Base-by-base conservation (phyloP, 331 rosid species). In the Arachis monticola region DNA sequence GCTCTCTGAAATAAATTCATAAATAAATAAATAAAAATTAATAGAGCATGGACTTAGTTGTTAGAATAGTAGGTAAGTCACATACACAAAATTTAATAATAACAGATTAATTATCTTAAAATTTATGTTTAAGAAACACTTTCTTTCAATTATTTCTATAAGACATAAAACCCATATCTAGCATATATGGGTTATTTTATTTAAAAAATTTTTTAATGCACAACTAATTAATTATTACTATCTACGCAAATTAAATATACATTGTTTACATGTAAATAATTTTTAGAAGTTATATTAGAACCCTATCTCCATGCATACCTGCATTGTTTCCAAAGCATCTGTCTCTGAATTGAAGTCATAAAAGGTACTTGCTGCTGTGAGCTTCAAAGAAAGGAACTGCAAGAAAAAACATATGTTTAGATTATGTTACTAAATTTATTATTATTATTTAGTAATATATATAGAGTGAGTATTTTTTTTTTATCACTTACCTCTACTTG, bases 331-430 rank as follows among this genome's bases (percentile, higher is more conserved):
- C 51, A 86, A 70, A 47, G 56, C 88, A 75, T 88, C 95, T 71
- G 88, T 77, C 75, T 90, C 93, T 47, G 93, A 88, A 81, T 88
- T 92, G 86, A 90, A 92, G 81, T 92, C 97, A 64, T 92, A 85
- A 71, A 75, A 92, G 56, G 83, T 72, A 66, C 96, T 94, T 13
- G 97, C 99, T 59, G 97, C 96, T n/a, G 97, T 87, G 13, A 94
- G 88, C 79, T 85, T 94, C 97, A 94, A 86, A 1, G 97, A 94
- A 30, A 94, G 97, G 77, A 94, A 94, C 99, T 94, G 96, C 82
- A 82, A 68, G 32, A 42, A 27, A 66, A 65, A 65, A 52, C 41
- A 38, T 6, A 31, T 69, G 56, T 27, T 42, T 66, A 45, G 8
- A 8, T 31, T 47, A 27, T 13, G 65, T 46, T 62, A 55, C 10